Evolutionary conservation across 1,139 yeast species (phyloP), one percentile per base, ranked within the genome.

Genomic region (Ogataea hybrid): DNA sequence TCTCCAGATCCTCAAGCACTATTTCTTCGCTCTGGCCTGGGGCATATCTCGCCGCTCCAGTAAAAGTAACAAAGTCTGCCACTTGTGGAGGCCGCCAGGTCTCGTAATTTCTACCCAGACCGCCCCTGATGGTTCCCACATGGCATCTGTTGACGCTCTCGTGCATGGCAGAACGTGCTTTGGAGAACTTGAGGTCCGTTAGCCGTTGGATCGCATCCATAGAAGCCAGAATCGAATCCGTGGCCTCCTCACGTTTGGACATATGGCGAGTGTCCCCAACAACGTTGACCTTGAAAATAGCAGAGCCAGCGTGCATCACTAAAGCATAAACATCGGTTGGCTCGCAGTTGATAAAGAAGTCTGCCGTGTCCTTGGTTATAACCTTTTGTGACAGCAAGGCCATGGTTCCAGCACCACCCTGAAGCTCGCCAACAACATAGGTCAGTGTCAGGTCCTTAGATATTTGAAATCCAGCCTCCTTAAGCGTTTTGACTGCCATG

Each of bases 81-180:
- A 58, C 62, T 44, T 58, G 62, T 10, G 62, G 62, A 20, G 60
- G 56, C 43, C 62, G 52, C 62, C 61, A 65, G 10, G 46, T 45
- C 37, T 51, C 55, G 36, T 51, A 51, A 6, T 30, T 33, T 34
- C 55, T 39, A 1, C 54, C 54, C 34, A 51, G 30, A 6, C 55
- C 55, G 18, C 52, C 55, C 38, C 53, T 43, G 30, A 51, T 51
- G 2, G 50, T 44, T 6, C 54, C 55, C 9, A 51, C 51, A 40
- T 51, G 55, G 28, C 54, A 51, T 35, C 55, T 35, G 33, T 51
- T 51, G 18, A 49, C 47, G 28, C 47, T 43, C 31, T 48, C 44
- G 29, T 51, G 54, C 29, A 41, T 31, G 12, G 41, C 43, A 9
- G 50, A 40, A 21, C 35, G 21, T 6, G 52, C 45, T 18, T 43